Evolutionary conservation across 2,329 filamentous ascomycete species (phyloP).

Genomic region (Xylariaceae sp.): DNA sequence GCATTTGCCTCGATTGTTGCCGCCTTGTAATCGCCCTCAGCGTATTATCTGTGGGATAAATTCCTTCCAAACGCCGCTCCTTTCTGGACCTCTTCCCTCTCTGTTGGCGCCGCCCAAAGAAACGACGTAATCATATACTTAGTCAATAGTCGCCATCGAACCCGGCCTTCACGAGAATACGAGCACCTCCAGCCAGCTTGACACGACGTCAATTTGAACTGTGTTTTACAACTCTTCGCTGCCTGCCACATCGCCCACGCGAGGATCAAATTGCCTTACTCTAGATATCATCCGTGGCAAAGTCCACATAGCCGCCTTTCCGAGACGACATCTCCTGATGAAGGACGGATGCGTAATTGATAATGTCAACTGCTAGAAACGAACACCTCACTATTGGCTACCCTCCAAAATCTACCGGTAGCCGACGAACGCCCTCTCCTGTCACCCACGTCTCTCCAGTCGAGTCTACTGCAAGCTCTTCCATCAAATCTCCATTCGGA

Average conservation of each 20-base stretch:
- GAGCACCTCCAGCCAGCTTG: constrained; percentile 19
- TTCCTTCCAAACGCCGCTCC: constrained; percentile 27
- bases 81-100: constrained; percentile 14
- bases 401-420: constrained; percentile 64
- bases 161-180: constrained; percentile 19
- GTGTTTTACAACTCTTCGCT: constrained; percentile 16
- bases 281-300: constrained; percentile 27
- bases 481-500: constrained; percentile 70
- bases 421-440: constrained; percentile 75
- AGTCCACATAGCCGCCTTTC: background rate
- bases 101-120: constrained; percentile 15
- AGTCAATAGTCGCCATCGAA: constrained; percentile 17
- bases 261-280: constrained; percentile 24
- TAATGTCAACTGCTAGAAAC: constrained; percentile 88
- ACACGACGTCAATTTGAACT: constrained; percentile 24
- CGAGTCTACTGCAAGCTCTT: constrained; percentile 63
- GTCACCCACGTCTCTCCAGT: constrained; percentile 68
- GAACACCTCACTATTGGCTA: constrained; percentile 86
- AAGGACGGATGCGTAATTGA: constrained; percentile 67
- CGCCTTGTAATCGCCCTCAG: constrained; percentile 30
- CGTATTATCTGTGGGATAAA: constrained; percentile 24
- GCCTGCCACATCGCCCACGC: constrained; percentile 17
- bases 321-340: constrained; percentile 38
- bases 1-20: constrained; percentile 21
- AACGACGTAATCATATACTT: constrained; percentile 25